Conservation (phyloP, 305 asterid species). For the Fraxinus platypoda region DNA sequence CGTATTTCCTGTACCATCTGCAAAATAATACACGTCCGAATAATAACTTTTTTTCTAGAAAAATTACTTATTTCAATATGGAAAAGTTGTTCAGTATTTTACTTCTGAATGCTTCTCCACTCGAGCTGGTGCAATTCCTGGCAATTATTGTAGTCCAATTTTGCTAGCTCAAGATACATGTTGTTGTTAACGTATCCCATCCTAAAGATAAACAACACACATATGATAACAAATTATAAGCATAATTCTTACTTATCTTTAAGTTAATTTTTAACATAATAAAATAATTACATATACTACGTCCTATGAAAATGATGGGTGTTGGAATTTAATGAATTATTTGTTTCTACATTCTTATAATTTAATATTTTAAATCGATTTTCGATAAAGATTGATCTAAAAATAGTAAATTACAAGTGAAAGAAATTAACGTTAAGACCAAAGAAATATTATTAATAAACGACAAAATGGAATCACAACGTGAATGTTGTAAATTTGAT, state of each 20-base stretch:
- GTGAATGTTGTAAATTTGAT: not conserved
- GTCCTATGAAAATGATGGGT: not conserved
- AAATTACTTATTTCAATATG: not conserved
- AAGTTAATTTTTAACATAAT: not conserved
- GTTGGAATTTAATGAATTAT: not conserved
- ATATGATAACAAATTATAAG: not conserved
- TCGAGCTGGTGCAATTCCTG: constrained; percentile 69
- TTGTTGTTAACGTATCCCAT: constrained; percentile 70
- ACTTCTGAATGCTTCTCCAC: constrained; percentile 76
- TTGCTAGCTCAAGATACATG: constrained; percentile 66
- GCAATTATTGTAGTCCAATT: constrained; percentile 64
- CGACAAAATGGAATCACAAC: not conserved
- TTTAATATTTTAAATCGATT: not conserved
- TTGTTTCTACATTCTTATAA: not conserved
- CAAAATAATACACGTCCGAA: not conserved
- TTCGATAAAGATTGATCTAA: not conserved
- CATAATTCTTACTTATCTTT: not conserved
- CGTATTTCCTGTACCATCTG: constrained; percentile 62
- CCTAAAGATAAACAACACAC: constrained; percentile 32
- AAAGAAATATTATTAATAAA: not conserved
- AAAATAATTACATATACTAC: not conserved
- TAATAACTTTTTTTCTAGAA: not conserved
- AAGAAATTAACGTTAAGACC: not conserved
- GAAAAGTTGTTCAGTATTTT: constrained; percentile 5
- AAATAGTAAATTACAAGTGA: not conserved